These are phyloP conservation scores for Echium plantagineum DNA, from an alignment of 257 asterid species.

Conservation along the genomic window DNA sequence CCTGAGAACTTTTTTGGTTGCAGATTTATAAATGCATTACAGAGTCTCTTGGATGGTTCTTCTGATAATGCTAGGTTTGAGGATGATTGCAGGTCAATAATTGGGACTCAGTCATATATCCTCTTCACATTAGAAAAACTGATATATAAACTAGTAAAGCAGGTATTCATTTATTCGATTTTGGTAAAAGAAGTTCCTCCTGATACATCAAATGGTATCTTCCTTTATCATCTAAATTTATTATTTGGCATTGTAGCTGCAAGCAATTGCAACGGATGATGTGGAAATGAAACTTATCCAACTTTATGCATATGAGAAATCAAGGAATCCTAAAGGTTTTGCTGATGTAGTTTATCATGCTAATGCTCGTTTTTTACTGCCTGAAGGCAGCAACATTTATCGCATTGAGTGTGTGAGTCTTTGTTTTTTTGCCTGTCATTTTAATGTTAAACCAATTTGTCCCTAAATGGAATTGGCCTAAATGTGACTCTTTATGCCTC, in stretches of 20 bases:
- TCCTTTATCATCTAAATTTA: not conserved
- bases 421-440: conserved; percentile 3
- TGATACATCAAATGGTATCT: not conserved
- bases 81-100: conserved; percentile 1
- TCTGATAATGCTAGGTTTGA: conserved; percentile 1
- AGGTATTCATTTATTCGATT: conserved; percentile 2
- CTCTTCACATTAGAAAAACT: conserved; percentile 1
- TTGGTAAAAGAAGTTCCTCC: too few relatives aligned
- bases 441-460: not conserved
- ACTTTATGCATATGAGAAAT: conserved; percentile 66
- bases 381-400: conserved; percentile 59
- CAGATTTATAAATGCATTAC: conserved; percentile 1
- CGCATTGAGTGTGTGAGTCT: conserved; percentile 71
- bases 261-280: conserved; percentile 59
- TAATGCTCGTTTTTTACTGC: conserved; percentile 55
- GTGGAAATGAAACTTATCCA: conserved; percentile 62
- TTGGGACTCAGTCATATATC: conserved; percentile 1
- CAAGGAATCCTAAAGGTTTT: conserved; percentile 44
- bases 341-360: conserved; percentile 56
- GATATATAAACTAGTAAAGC: not conserved
- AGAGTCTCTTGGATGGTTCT: not conserved
- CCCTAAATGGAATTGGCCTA: conserved; percentile 4
- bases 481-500: conserved; percentile 19
- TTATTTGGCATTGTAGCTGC: conserved; percentile 28
- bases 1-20: conserved; percentile 8